These are phyloP conservation scores for Ceriops zippeliana DNA, from an alignment of 345 rosid species.

Conservation along the genomic window DNA sequence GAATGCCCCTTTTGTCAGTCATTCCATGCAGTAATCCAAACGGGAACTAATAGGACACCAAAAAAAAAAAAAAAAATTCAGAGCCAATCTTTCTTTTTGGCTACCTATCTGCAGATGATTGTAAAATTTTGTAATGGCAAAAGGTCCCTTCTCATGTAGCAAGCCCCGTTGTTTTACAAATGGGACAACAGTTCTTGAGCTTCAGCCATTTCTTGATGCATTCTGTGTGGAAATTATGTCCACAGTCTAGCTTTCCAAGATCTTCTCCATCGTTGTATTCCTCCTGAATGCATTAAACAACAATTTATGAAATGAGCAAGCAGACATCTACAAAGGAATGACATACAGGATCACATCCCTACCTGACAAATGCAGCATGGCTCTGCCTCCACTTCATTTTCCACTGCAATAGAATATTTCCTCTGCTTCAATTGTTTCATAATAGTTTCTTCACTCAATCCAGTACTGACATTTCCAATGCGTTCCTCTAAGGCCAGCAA, in stretches of 20 bases:
- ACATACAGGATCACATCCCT: conserved; percentile 9
- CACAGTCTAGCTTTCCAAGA: conserved; percentile 68
- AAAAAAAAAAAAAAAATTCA: conserved; percentile 1
- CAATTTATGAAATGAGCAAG: neutral
- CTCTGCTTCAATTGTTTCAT: conserved; percentile 40
- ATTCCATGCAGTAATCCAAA: neutral
- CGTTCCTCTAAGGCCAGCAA: conserved; percentile 81
- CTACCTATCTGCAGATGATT: neutral
- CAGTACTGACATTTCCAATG: conserved; percentile 86
- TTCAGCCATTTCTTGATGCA: conserved; percentile 81
- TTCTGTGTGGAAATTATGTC: conserved; percentile 64
- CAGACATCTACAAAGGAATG: neutral
- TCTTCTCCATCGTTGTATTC: conserved; percentile 62
- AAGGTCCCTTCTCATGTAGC: conserved; percentile 28
- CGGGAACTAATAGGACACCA: neutral
- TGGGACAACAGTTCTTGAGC: conserved; percentile 81
- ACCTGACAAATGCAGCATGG: conserved; percentile 95
- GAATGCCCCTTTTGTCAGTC: neutral
- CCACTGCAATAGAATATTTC: conserved; percentile 28
- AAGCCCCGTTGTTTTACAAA: conserved; percentile 74
- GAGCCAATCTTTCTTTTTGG: conserved; percentile 2
- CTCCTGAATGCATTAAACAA: conserved; percentile 46
- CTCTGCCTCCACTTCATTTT: conserved; percentile 46
- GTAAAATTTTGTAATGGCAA: neutral
- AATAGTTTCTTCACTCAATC: conserved; percentile 71